Conservation (phyloP, 2,329 filamentous ascomycete species). For the Trichothecium sympodiale region DNA sequence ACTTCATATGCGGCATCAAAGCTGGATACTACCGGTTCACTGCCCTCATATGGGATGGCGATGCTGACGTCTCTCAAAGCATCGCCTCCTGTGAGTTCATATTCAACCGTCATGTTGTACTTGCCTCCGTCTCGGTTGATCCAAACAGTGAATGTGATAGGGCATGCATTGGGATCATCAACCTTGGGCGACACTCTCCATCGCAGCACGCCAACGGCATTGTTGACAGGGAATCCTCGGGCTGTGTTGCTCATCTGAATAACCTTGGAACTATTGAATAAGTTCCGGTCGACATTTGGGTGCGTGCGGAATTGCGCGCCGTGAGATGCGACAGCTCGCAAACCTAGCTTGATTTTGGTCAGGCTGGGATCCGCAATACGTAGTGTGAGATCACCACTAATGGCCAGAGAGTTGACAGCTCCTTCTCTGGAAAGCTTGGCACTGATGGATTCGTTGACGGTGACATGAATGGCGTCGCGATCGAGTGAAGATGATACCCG, state of each 20-base stretch:
- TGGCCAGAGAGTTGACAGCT: constrained; percentile 70
- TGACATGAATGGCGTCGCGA: constrained; percentile 77
- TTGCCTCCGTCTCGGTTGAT: constrained; percentile 79
- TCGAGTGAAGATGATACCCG: constrained; percentile 59
- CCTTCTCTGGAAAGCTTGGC: constrained; percentile 86
- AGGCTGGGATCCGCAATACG: constrained; percentile 80
- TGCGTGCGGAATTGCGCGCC: constrained; percentile 91
- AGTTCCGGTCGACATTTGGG: constrained; percentile 84
- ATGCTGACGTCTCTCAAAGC: constrained; percentile 75
- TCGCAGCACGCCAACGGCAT: constrained; percentile 81
- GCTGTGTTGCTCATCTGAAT: constrained; percentile 85
- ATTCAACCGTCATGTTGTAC: constrained; percentile 88
- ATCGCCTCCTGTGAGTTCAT: constrained; percentile 78
- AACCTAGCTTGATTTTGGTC: constrained; percentile 81
- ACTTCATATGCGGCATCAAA: constrained; percentile 94
- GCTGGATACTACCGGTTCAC: constrained; percentile 84
- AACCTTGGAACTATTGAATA: constrained; percentile 71
- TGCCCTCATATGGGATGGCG: constrained; percentile 73
- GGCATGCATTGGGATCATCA: constrained; percentile 70
- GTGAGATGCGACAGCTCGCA: constrained; percentile 65
- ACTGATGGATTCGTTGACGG: constrained; percentile 79
- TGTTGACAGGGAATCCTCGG: constrained; percentile 90
- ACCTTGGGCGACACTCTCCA: constrained; percentile 80
- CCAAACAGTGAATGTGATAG: constrained; percentile 96
- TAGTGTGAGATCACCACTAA: constrained; percentile 86